Evolutionary conservation across 495 filamentous ascomycete genomes (phyloP).

Genomic region (Aspergillus ellipticus): DNA sequence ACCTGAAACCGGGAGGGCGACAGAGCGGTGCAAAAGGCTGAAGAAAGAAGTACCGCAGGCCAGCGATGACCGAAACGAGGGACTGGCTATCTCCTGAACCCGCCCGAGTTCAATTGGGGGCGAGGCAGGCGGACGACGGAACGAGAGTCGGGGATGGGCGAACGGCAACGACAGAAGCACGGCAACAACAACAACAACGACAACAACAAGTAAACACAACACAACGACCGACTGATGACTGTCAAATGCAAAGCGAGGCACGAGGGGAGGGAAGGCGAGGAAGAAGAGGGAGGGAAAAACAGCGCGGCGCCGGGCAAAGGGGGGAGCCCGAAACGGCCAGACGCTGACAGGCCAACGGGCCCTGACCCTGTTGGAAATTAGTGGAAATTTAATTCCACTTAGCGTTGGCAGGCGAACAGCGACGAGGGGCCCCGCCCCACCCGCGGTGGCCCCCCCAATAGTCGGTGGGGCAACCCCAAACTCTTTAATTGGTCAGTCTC

Average conservation of each 20-base stretch:
- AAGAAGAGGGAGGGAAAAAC: slow-evolving; percentile 2
- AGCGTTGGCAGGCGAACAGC: too few relatives aligned
- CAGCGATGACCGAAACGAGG: neutral
- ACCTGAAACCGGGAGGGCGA: neutral
- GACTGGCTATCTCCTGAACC: slow-evolving; percentile 1
- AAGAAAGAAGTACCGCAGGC: too few relatives aligned
- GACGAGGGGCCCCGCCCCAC: too few relatives aligned
- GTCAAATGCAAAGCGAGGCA: neutral
- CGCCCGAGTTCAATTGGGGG: neutral
- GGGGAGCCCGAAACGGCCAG: slow-evolving; percentile 3
- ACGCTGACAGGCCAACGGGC: slow-evolving; percentile 11
- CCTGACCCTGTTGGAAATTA: slow-evolving; percentile 13
- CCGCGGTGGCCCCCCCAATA: neutral
- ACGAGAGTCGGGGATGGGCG: too few relatives aligned
- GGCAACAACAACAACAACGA: neutral
- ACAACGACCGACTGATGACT: slow-evolving; percentile 6
- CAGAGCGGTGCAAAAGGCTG: neutral
- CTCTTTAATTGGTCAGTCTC: neutral
- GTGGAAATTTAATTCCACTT: slow-evolving; percentile 10
- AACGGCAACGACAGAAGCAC: neutral
- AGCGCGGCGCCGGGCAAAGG: slow-evolving; percentile 1
- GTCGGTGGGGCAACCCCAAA: neutral
- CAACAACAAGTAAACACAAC: slow-evolving; percentile 6
- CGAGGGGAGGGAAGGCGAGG: slow-evolving; percentile 2
- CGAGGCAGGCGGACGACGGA: neutral